phyloP scores from a whole-genome alignment of 169 alveolate genomes.

The Plasmodium sp. region DNA sequence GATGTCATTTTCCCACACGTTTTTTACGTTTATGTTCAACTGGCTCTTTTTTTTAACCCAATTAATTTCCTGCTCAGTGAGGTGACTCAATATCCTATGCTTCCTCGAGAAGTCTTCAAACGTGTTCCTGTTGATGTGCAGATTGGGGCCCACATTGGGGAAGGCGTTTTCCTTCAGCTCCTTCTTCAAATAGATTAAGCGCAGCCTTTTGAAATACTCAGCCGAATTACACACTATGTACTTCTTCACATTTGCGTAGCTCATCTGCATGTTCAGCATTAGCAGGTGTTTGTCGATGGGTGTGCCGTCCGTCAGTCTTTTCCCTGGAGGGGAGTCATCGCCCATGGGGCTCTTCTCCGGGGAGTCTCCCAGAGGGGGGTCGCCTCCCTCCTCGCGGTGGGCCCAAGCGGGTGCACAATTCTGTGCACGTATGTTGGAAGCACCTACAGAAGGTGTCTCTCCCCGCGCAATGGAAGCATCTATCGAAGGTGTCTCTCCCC shows the following conservation, averaged over 20 bases:
- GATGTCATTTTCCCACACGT: constrained; percentile 70
- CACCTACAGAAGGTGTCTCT: background rate
- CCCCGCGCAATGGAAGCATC: too few species aligned
- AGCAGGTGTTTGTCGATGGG: constrained; percentile 2
- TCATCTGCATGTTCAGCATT: constrained; percentile 50
- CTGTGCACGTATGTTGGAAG: background rate
- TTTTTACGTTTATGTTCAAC: constrained; percentile 35
- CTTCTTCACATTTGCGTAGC: constrained; percentile 34
- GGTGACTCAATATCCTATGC: constrained; percentile 20
- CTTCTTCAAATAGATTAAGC: constrained; percentile 16
- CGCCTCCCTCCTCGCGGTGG: background rate
- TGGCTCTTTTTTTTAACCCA: constrained; percentile 54
- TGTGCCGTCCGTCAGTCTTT: background rate
- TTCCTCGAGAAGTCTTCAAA: constrained; percentile 37
- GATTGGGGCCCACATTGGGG: constrained; percentile 10
- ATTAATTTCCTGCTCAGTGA: constrained; percentile 32
- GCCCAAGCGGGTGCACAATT: background rate
- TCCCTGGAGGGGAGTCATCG: background rate
- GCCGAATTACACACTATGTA: constrained; percentile 7
- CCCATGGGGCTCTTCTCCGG: background rate
- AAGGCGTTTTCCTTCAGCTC: constrained; percentile 37
- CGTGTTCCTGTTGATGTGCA: constrained; percentile 20
- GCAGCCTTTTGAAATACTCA: constrained; percentile 49
- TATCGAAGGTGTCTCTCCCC: too few species aligned
- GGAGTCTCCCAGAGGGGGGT: background rate